Conservation (phyloP, 129 eudicot species). For the Kitagawia praeruptora region DNA sequence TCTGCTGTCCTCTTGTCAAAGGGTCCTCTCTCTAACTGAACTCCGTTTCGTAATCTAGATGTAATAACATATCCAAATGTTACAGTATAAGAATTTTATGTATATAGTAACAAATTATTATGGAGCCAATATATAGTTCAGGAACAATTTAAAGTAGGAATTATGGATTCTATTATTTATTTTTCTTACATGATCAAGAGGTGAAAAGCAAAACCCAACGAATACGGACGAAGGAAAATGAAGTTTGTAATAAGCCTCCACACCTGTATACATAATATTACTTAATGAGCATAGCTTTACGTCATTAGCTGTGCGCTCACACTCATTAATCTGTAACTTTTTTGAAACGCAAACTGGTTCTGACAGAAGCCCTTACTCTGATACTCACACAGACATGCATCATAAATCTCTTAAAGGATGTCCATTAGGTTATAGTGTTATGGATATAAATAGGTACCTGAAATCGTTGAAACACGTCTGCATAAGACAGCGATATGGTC, state of each 20-base stretch:
- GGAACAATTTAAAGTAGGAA: not conserved
- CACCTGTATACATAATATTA: constrained; percentile 29
- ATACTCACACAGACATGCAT: not conserved
- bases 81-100: not conserved
- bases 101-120: not conserved
- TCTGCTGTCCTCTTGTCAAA: constrained; percentile 67
- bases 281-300: not conserved
- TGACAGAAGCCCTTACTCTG: not conserved
- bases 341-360: not conserved
- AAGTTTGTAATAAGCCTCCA: constrained; percentile 65
- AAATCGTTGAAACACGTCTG: constrained; percentile 36
- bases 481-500: constrained; percentile 29
- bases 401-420: not conserved
- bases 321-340: not conserved
- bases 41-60: constrained; percentile 47
- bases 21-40: constrained; percentile 58
- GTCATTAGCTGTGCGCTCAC: not conserved
- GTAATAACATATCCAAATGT: not conserved
- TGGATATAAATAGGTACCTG: constrained; percentile 26
- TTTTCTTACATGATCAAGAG: constrained; percentile 40
- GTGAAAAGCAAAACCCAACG: constrained; percentile 44
- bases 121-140: not conserved
- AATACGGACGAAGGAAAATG: constrained; percentile 54
- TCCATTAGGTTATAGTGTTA: not conserved
- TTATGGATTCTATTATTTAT: not conserved